A percentile compares a stretch with the other conserved stretches of the same genome.
Conservation (phyloP, 2,329 filamentous ascomycete genomes). For the Talaromyces rugulosus region DNA sequence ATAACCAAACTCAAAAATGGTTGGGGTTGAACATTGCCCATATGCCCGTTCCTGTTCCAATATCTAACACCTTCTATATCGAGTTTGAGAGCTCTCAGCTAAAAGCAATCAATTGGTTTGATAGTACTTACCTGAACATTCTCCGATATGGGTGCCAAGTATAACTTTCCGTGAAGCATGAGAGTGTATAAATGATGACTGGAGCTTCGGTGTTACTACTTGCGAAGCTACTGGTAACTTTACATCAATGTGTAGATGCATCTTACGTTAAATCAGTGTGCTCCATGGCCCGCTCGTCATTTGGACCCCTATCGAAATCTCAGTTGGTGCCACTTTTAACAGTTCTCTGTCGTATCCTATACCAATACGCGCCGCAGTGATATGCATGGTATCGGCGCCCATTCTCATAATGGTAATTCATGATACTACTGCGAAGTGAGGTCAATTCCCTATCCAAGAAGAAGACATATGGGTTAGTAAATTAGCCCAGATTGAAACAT, state of each 20-base stretch:
- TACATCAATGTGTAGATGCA: neutral
- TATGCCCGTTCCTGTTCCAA: slow-evolving; percentile 10
- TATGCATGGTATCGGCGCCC: slow-evolving; percentile 24
- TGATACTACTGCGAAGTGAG: slow-evolving; percentile 4
- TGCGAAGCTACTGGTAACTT: no score
- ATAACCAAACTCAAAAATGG: neutral
- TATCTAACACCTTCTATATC: slow-evolving; percentile 7
- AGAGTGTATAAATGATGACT: slow-evolving; percentile 7
- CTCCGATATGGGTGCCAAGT: slow-evolving; percentile 8
- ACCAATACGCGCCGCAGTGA: slow-evolving; percentile 6
- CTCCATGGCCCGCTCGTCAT: slow-evolving; percentile 9
- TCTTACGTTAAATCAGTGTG: slow-evolving; percentile 6
- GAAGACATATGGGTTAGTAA: neutral
- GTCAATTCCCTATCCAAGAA: slow-evolving; percentile 3
- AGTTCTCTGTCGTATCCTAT: slow-evolving; percentile 17
- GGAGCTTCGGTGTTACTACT: neutral
- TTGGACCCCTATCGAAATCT: slow-evolving; percentile 2
- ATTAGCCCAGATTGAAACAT: neutral
- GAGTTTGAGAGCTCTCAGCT: neutral
- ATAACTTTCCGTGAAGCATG: slow-evolving; percentile 6
- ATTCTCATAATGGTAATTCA: slow-evolving; percentile 20
- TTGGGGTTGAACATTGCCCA: slow-evolving; percentile 6
- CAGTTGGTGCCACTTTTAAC: neutral
- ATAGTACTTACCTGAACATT: slow-evolving; percentile 1
- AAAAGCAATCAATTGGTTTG: neutral